Base-by-base conservation (phyloP, 495 filamentous ascomycete species). In the Pyrenula aspistea region DNA sequence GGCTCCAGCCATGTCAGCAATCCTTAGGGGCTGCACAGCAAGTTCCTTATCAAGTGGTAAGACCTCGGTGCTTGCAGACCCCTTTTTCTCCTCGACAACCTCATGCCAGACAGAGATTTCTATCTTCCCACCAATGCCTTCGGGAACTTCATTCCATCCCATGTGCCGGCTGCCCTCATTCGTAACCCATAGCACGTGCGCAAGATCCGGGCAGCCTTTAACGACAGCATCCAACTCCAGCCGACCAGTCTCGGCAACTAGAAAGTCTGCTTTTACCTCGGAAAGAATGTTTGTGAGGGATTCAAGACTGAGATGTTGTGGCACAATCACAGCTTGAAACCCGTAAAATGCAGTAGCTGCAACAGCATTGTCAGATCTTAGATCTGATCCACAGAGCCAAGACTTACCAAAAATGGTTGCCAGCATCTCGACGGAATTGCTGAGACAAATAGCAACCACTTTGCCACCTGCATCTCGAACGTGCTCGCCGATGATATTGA, bases 161-260 rank as follows among this genome's bases (percentile, higher is more conserved):
- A 97, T 88, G 65, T 99, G 93, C 59, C 83, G 80, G 71, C 87
- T 96, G 25, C 88, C 89, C 63, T 87, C 77, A 62, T 96, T 93
- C 4, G 93, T 94, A 2, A 96, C 91, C 89, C 91, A 97, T 57
- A 96, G 77, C 12, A 96, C 79, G 55, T 90, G 82, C 56, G 85
- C 83, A 10, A 97, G 73, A 52, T 81, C 77, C 11, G 81, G 72
- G 65, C 86, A 87, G 56, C 72, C 76, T 61, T 83, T 81, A 12
- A 81, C 77, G 19, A 94, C 77, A 25, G 80, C 70, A 56, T 88
- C 82, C 23, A 97, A 79, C 24, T 95, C 89, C 55, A 97, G 77
- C 15, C 88, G 82, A n/a, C 93, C 93, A 3, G 92, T 92, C 15
- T 84, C 83, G 1, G 89, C 89, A 56, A 99, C 78, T 47, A 97